A percentile compares a stretch with the other conserved stretches of the same genome.
phyloP scores from a whole-genome alignment of 2,329 filamentous ascomycete species.

The Magnaporthiopsis rhizophila region DNA sequence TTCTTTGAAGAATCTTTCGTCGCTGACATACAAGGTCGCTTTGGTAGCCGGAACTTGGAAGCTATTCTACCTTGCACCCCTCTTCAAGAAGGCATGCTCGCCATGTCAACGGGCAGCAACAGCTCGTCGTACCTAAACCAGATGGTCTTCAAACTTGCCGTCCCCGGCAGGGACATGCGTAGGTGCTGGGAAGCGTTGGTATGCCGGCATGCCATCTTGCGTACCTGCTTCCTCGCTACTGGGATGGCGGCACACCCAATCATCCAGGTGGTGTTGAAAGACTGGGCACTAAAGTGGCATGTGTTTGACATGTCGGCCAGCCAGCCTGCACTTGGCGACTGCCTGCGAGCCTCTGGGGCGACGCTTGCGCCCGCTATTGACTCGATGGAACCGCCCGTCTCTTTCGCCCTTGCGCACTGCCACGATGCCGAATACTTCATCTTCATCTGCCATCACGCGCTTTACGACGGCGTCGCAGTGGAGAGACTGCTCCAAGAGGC shows the following conservation, averaged over 20 bases:
- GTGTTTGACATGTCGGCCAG: conserved; percentile 20
- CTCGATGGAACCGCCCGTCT: conserved; percentile 35
- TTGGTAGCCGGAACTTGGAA: not conserved
- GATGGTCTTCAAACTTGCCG: conserved; percentile 53
- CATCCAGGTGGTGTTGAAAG: conserved; percentile 60
- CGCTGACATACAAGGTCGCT: not conserved
- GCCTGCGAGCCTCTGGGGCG: conserved; percentile 31
- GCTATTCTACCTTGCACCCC: conserved; percentile 72
- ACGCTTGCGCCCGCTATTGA: conserved; percentile 33
- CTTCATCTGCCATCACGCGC: conserved; percentile 63
- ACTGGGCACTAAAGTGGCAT: conserved; percentile 34
- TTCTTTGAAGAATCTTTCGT: not conserved
- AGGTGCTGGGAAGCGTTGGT: conserved; percentile 56
- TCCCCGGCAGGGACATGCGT: conserved; percentile 41
- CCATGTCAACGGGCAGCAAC: conserved; percentile 35
- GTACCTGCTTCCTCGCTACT: conserved; percentile 67
- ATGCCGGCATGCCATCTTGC: conserved; percentile 63
- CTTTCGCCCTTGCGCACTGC: conserved; percentile 32
- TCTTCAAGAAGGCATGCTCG: conserved; percentile 82
- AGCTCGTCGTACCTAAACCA: conserved; percentile 60
- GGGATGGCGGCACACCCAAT: conserved; percentile 53
- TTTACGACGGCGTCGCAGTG: conserved; percentile 82
- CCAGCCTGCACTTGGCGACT: conserved; percentile 22
- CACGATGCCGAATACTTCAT: conserved; percentile 24
- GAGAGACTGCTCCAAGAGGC: conserved; percentile 61